Evolutionary conservation across 768 basidiomycete species (phyloP), one percentile per base, ranked within the genome.

Genomic region (Ramaria rubella): DNA sequence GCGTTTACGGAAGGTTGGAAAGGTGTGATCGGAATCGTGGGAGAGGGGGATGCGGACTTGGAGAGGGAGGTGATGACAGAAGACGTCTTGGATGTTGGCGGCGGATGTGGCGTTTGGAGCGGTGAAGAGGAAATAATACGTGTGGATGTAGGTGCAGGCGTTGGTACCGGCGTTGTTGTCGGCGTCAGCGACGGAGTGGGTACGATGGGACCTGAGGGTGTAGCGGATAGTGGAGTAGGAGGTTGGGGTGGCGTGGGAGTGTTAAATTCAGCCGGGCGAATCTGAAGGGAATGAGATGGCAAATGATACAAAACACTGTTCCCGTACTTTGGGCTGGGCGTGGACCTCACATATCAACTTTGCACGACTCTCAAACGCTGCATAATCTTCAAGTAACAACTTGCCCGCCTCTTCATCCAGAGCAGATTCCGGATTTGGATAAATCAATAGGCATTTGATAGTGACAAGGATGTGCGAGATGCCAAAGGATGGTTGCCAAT

Each of bases 361-460:
- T 15, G 94, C 94, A 53, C 94, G 85, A 60, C 81, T 77, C 69
- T 83, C 91, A 66, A 95, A 97, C 63, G 80, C 86, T 48, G 86
- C 81, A 68, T 96, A 98, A 59, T 94, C 85, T 67, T 95, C 90
- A 45, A 95, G 74, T 36, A 96, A 71, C 49, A 95, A 77, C 69
- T 93, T 95, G 23, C 94, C 95, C 0, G 94, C 94, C 67, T 96
- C 92, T 67, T 97, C 94, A 68, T 97, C 93, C 48, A 97, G 75
- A 0, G 94, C 95, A 7, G 91, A 94, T 69, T 97, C 94, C 30
- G 95, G 92, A 67, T 96, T 96, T 29, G 94, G 94, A 67, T 94
- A 94, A 62, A 98, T 97, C 60, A 98, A 80, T 45, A 98, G 82
- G 66, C 94, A 96, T 69, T 94, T 94, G 61, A 97, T 86, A 27